phyloP scores from a whole-genome alignment of 768 basidiomycete species.

The Podaxis sp. region DNA sequence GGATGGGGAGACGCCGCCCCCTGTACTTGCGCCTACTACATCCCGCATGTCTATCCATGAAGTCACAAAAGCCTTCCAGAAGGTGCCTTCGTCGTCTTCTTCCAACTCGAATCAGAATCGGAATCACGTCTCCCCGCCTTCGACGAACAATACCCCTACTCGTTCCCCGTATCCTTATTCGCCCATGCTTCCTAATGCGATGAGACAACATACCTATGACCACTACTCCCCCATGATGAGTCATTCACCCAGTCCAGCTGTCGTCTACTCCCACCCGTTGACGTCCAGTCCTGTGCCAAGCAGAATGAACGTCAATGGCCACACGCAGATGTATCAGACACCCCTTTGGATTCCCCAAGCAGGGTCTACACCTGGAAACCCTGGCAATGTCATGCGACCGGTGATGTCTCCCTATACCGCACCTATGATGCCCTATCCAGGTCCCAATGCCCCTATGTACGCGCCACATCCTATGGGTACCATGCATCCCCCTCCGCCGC shows the following conservation, averaged over 20 bases:
- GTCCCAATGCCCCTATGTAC: constrained; percentile 37
- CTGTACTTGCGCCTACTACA: constrained; percentile 48
- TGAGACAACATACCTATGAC: constrained; percentile 60
- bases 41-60: constrained; percentile 80
- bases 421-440: constrained; percentile 62
- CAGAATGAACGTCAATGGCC: constrained; percentile 60
- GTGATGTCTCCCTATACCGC: constrained; percentile 59
- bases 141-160: constrained; percentile 29
- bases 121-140: constrained; percentile 47
- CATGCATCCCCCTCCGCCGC: constrained; percentile 44
- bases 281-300: constrained; percentile 59
- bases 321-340: constrained; percentile 53
- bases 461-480: constrained; percentile 17
- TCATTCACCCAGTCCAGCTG: constrained; percentile 63
- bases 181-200: constrained; percentile 39
- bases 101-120: constrained; percentile 42
- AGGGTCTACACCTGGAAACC: constrained; percentile 40
- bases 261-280: constrained; percentile 61
- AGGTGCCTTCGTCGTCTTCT: constrained; percentile 64
- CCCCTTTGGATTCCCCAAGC: constrained; percentile 61
- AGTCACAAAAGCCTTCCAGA: constrained; percentile 83
- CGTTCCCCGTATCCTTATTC: constrained; percentile 34
- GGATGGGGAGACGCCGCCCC: constrained; percentile 77
- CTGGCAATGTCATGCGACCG: constrained; percentile 50
- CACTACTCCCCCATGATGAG: constrained; percentile 62